Evolutionary conservation across 305 asterid genomes (phyloP).

Genomic region (Solanum hybrid): DNA sequence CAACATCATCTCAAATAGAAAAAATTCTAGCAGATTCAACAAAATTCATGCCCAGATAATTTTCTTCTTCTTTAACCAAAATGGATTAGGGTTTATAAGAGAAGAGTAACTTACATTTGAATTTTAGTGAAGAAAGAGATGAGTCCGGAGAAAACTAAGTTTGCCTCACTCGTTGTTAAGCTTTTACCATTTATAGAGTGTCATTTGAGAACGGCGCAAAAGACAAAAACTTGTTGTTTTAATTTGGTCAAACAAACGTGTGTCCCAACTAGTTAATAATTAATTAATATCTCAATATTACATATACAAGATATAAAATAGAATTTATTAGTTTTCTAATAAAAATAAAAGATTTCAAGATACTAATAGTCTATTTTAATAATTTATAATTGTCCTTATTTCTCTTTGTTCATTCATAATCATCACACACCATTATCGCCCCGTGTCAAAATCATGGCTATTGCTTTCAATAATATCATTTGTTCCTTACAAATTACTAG

Average conservation of each 20-base stretch:
- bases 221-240: not conserved
- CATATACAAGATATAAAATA: no score
- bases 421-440: not conserved
- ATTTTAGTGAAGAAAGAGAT: not conserved
- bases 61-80: no score
- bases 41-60: not conserved
- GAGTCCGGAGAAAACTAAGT: not conserved
- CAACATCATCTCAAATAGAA: not conserved
- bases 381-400: no score
- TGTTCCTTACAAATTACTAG: not conserved
- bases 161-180: not conserved
- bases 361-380: no score
- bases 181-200: not conserved
- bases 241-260: not conserved
- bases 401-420: no score
- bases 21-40: not conserved
- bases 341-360: not conserved
- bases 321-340: not conserved
- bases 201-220: not conserved
- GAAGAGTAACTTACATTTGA: not conserved
- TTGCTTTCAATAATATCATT: not conserved
- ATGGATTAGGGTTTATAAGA: not conserved
- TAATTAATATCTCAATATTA: not conserved
- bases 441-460: not conserved
- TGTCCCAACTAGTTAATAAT: not conserved